Evolutionary conservation across 2,329 filamentous ascomycete species (phyloP), one percentile per base, ranked within the genome.

Genomic region (Tolypocladium nubicola): DNA sequence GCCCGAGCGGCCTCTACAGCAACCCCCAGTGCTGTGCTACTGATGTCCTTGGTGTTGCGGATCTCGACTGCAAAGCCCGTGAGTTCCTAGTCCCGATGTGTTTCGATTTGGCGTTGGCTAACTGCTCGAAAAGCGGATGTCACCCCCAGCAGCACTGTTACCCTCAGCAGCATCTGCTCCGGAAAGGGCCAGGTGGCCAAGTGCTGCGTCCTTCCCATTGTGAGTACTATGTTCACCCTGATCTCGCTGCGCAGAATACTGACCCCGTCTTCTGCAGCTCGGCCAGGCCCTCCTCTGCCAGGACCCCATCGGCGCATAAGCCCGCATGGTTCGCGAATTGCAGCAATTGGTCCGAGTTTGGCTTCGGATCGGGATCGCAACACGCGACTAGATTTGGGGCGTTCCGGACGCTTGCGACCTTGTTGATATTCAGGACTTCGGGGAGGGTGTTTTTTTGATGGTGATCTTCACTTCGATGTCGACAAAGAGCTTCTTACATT

Each of bases 21-120:
- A 55, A 57, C 38, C 53, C 57, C 8, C 54, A 58, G 55, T 65
- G 62, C 61, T 59, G 62, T 21, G 58, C 52, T 37, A 14, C 53
- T 11, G 60, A 61, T 33, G 10, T 63, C 33, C 56, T 61, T 16
- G 58, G 59, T 6, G 2, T 61, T 11, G 41, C 54, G 14, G 57
- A 58, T 41, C 57, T 63, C 4, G 53, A 64, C 57, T 62, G 61
- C 57, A 4, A 56, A 3, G 33, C 55, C 7, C 61, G 61, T 61
- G 33, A 56, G 61, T 39, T 21, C 14, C 33, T 10, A 2, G 10
- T 21, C 19, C 47, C 30, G 23, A 10, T 21, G 16, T 35, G 47
- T 50, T 3, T 19, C 4, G 19, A 11, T 47, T 21, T 7, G 7
- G 14, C 30, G 11, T 35, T 2, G 19, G 19, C 47, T 50, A 35